Conservation (phyloP, 2,329 filamentous ascomycete genomes). For the Harringtonia lauricola region DNA sequence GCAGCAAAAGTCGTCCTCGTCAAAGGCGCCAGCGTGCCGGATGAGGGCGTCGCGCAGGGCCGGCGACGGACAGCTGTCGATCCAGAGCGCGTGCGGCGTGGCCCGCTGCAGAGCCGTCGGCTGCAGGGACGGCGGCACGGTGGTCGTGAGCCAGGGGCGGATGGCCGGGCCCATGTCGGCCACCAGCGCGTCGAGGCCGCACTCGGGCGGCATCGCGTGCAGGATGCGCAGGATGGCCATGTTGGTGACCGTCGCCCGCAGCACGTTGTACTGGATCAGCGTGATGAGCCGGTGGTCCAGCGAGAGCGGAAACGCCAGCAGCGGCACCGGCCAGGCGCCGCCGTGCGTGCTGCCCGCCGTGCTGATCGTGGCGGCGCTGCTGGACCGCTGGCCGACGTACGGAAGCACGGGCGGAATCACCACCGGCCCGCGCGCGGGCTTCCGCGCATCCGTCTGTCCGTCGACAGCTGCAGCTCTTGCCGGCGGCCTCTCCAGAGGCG, state of each 20-base stretch:
- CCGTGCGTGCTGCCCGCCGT: neutral
- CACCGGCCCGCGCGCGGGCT: too few relatives aligned
- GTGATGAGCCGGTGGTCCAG: constrained; percentile 11
- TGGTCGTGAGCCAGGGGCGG: neutral
- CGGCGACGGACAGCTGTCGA: constrained; percentile 17
- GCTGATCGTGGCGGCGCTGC: neutral
- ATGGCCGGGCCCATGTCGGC: neutral
- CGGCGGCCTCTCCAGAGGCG: too few relatives aligned
- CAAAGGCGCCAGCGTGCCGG: constrained; percentile 9
- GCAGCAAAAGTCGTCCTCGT: constrained; percentile 18
- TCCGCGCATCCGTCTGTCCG: too few relatives aligned
- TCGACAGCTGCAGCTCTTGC: too few relatives aligned
- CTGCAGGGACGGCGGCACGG: constrained; percentile 13
- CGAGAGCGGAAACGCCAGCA: constrained; percentile 5
- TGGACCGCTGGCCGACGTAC: too few relatives aligned
- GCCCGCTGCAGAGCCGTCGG: constrained; percentile 16
- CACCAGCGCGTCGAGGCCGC: constrained; percentile 3
- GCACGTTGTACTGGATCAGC: constrained; percentile 12
- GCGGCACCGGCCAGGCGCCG: neutral
- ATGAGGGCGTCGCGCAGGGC: constrained; percentile 20
- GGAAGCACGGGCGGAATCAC: too few relatives aligned
- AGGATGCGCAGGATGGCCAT: constrained; percentile 6
- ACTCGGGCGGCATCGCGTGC: constrained; percentile 4
- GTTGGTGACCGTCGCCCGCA: constrained; percentile 10
- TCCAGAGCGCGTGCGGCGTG: constrained; percentile 17